Percentiles rank a stretch among this genome's conserved stretches.
These are phyloP conservation scores for Colletotrichum sp. DNA, from an alignment of 2,329 filamentous ascomycete species.

Conservation along the genomic window DNA sequence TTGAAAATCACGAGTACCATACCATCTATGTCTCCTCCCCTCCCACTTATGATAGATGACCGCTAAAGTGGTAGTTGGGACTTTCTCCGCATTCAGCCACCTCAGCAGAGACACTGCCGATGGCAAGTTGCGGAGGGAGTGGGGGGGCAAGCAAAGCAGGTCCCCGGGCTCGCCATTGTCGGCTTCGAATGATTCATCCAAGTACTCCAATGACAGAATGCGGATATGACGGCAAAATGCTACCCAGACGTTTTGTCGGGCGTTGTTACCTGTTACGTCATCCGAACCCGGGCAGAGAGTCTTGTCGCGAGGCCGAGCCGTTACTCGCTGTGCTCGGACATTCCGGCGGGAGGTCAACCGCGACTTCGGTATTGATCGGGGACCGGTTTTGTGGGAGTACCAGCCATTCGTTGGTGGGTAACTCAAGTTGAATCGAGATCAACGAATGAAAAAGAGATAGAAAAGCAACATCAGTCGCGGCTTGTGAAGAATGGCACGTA, in stretches of 20 bases:
- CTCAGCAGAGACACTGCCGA: neutral
- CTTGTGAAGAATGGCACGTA: too few relatives aligned
- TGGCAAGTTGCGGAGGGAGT: neutral
- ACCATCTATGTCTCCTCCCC: neutral
- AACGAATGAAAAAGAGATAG: neutral
- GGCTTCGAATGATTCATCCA: neutral
- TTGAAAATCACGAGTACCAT: neutral
- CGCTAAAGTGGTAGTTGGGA: neutral
- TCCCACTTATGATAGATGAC: neutral
- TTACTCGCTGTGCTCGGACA: neutral
- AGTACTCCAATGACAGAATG: neutral
- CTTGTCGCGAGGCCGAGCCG: neutral
- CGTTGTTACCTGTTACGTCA: neutral
- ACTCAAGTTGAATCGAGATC: neutral
- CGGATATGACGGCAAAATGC: neutral
- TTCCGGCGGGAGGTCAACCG: neutral
- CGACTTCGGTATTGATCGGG: neutral
- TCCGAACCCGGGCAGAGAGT: neutral
- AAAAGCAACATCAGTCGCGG: neutral
- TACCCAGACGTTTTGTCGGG: neutral
- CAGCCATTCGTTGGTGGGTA: neutral
- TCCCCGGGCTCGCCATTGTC: neutral
- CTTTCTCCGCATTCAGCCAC: neutral
- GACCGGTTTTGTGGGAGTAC: neutral
- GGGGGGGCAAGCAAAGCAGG: neutral